Base-by-base conservation (phyloP, 2,329 filamentous ascomycete genomes). In the Calonectria leucothoes region DNA sequence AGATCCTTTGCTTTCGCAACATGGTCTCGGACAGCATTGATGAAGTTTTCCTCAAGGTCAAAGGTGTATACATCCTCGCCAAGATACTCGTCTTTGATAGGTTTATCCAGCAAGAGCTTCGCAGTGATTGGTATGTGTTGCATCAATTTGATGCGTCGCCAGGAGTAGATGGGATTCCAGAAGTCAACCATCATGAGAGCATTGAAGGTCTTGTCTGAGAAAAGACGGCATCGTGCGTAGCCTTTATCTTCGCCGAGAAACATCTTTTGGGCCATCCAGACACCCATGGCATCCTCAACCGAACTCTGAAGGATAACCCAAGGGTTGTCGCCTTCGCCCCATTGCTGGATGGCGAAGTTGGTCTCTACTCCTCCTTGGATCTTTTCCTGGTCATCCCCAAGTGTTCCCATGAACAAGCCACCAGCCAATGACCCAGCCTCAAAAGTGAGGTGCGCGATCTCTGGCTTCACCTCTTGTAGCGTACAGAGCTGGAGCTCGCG, bases 151-250 rank as follows among this genome's bases (percentile, higher is more conserved):
- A 39, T 42, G 10, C 67, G 52, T 37, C 55, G 63, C 67, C 67
- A 69, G 29, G 51, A 61, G 39, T 69, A 69, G 35, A 69, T 42
- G 52, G 67, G 67, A 51, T 69, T 69, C 51, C 67, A 69, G 27
- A 69, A 69, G 29, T 69, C 67, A 23, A 69, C 67, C 67, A 69
- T 69, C 27, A 48, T 35, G 14, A 69, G 35, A 39, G 67, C 67
- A 7, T 63, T 59, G 37, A 63, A 66, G 6, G 64, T 66, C 17
- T 66, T 66, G 25, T 37, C 25, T 5, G 52, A 61, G 27, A 61
- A 63, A 20, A 59, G 42, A 11, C 37, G 35, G 20, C 23, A 61
- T 6, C 33, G 55, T 8, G 55, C 55, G 55, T 61, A 61, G n/a
- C 55, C 55, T 2, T 39, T 39, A 2, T 35, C 37, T 14, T 61